Evolutionary conservation across 257 asterid species (phyloP), one percentile per base, ranked within the genome.

Genomic region (Lycium barbarum): DNA sequence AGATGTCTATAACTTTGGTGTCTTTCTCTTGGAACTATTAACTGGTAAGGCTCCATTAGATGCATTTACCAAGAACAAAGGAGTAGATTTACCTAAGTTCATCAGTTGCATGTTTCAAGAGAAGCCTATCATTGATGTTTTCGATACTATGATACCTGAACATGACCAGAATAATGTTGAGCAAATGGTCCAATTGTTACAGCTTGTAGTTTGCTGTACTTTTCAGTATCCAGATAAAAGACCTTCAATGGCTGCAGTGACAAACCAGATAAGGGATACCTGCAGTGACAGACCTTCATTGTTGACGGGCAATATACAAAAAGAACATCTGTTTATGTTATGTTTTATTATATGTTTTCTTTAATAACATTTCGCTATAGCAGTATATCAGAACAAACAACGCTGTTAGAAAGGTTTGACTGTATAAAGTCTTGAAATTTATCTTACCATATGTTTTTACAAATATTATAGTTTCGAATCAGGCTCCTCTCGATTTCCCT

Each of bases 1-100:
- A 87, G 89, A 89, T 81, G 84, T 89, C 2, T 87, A 84, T 22
- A 84, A 86, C 78, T 89, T 89, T 61, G 91, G 91, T 0, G 90
- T 89, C 70, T 55, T 89, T 45, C 89, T 89, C 40, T 53, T 89
- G 86, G 90, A 89, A 78, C 43, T 89, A 18, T 40, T 89, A 22
- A 85, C 87, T 9, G 90, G 90, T 2, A 81, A 87, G 40, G 82
- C 61, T 18, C 91, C 90, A 22, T 5, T 63, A 45, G 57, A 63
- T 43, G 83, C 49, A 36, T 38, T 45, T 6, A 15, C 33, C 10
- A n/a, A 3, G 54, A 51, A 11, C n/a, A 62, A 49, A 35, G 88
- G 51, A 59, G 35, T n/a, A 33, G 86, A 89, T 26, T 66, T 89
- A 14, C 81, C 88, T n/a, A 85, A 76, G 54, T 87, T 87, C 90